These are phyloP conservation scores for Debaryomyces prosopidis DNA, from an alignment of 805 yeast species.

Conservation along the genomic window DNA sequence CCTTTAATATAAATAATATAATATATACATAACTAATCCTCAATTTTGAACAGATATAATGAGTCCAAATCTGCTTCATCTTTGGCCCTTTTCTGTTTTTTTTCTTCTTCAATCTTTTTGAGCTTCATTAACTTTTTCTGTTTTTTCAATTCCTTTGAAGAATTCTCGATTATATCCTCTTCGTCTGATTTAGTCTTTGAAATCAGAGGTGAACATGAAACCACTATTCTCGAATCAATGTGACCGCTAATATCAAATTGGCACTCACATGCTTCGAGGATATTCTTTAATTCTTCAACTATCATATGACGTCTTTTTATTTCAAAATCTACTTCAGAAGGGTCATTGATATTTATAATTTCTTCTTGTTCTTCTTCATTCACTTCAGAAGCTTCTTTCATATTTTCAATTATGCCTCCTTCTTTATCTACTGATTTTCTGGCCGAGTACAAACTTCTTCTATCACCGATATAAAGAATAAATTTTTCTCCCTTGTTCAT, in stretches of 20 bases:
- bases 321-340: slow-evolving; percentile 16
- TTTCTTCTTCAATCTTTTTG: slow-evolving; percentile 14
- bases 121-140: slow-evolving; percentile 16
- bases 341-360: slow-evolving; percentile 8
- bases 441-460: slow-evolving; percentile 14
- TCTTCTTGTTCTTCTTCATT: slow-evolving; percentile 12
- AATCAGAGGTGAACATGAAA: slow-evolving; percentile 19
- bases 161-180: slow-evolving; percentile 6
- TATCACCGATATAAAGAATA: slow-evolving; percentile 24
- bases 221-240: slow-evolving; percentile 22
- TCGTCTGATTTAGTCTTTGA: background rate
- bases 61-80: slow-evolving; percentile 35
- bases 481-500: slow-evolving; percentile 35
- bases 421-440: slow-evolving; percentile 13
- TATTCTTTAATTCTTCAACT: slow-evolving; percentile 20
- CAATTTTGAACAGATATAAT: slow-evolving; percentile 41
- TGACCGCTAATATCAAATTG: slow-evolving; percentile 27
- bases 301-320: slow-evolving; percentile 30
- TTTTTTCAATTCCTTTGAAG: slow-evolving; percentile 16
- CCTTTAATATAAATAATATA: background rate
- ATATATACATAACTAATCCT: slow-evolving; percentile 22
- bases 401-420: slow-evolving; percentile 8
- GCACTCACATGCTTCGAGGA: slow-evolving; percentile 33
- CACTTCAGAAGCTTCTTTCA: slow-evolving; percentile 7
- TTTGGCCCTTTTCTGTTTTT: slow-evolving; percentile 11